Evolutionary conservation across 441 rosid genomes (phyloP), one percentile per base, ranked within the genome.

Genomic region (Brassica hybrid): DNA sequence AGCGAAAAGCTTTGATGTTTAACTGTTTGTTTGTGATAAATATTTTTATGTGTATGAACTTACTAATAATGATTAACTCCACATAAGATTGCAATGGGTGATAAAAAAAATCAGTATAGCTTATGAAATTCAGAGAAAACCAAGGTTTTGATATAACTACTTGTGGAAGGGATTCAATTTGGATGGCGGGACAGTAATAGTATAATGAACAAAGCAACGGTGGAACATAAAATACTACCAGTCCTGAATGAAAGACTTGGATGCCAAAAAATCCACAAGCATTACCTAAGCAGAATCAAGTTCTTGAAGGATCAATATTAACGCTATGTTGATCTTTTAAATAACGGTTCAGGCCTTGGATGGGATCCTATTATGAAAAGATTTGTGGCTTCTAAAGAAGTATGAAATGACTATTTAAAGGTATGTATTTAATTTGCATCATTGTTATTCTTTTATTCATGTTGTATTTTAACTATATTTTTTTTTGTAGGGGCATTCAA

Each of bases 211-310:
- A 67, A 67, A 17, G 43, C 14, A 50, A 67, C 16, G 1, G 14
- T 67, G 14, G 60, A 50, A 27, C 30, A 67, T 50, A 67, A 67
- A 14, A 67, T 50, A 8, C 14, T 48, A 54, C 13, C 30, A 8
- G 30, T 54, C 0, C 25, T 52, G 18, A 67, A 48, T 7, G 41
- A 67, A 9, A 67, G 21, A 23, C 21, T 67, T 67, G 21, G 19
- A 67, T 68, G 63, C 9, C 25, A 41, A 30, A 1, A 54, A 54
- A 10, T 0, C 48, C 17, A 69, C 21, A 54, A 69, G 4, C 63
- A 54, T 6, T 69, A 30, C 19, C 1, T 0, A 32, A 54, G 18
- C 12, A 69, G 11, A 6, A 14, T 5, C 7, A 69, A 27, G 14
- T 69, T 10, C 5, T 52, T 52, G 27, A 69, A 30, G 57, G 1